Evolutionary conservation across 768 basidiomycete species (phyloP).

Genomic region (Trametes maxima): DNA sequence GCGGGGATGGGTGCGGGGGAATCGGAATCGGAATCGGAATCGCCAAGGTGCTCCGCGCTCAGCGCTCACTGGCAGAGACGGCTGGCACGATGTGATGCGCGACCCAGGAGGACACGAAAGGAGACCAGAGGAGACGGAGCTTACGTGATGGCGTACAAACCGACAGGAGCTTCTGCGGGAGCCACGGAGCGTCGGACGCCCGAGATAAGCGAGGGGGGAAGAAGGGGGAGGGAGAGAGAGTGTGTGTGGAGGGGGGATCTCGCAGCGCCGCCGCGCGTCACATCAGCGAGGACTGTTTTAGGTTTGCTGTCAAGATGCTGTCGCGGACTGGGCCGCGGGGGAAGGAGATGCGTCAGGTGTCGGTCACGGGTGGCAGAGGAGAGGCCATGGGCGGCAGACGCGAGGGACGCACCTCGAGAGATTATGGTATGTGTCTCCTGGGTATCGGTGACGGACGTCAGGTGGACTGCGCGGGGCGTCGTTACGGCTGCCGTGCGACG

Average conservation of each 20-base stretch:
- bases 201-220: neutral
- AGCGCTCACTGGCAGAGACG: no score
- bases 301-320: conserved; percentile 34
- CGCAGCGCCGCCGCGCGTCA: conserved; percentile 11
- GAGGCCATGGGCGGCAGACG: neutral
- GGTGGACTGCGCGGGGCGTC: conserved; percentile 54
- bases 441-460: conserved; percentile 83
- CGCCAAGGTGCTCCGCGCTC: no score
- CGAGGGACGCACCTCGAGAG: conserved; percentile 51
- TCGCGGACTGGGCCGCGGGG: conserved; percentile 29
- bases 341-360: neutral
- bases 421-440: conserved; percentile 74
- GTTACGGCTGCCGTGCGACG: conserved; percentile 5
- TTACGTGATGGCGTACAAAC: neutral
- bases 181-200: neutral
- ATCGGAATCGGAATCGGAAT: no score
- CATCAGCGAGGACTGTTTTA: conserved; percentile 33
- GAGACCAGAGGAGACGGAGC: neutral
- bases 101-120: no score
- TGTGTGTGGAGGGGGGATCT: neutral
- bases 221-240: neutral
- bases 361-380: neutral
- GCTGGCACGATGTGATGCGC: no score
- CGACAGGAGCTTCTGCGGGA: neutral
- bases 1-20: no score